Evolutionary conservation across 1,284 basidiomycete species (phyloP).

Genomic region (Irpex sp.): DNA sequence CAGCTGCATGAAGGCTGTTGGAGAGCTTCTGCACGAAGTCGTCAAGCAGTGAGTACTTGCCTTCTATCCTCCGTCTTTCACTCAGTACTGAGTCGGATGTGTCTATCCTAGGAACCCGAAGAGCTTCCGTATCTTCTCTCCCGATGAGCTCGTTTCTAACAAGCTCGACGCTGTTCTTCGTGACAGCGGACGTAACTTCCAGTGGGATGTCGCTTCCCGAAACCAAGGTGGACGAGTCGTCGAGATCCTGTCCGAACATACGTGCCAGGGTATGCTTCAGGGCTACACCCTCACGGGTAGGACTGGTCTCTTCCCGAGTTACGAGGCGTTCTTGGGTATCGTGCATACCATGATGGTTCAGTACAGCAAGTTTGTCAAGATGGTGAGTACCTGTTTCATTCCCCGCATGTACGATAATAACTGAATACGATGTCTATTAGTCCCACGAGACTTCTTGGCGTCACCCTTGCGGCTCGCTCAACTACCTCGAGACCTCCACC

Average conservation of each 20-base stretch:
- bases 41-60: slow-evolving; percentile 41
- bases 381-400: slow-evolving; percentile 31
- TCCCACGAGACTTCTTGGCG: slow-evolving; percentile 75
- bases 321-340: slow-evolving; percentile 84
- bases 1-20: slow-evolving; percentile 77
- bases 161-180: slow-evolving; percentile 79
- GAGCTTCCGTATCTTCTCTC: slow-evolving; percentile 85
- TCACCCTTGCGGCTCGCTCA: slow-evolving; percentile 66
- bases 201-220: slow-evolving; percentile 68
- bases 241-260: slow-evolving; percentile 87
- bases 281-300: slow-evolving; percentile 82
- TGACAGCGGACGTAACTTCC: slow-evolving; percentile 66
- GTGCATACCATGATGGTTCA: slow-evolving; percentile 78
- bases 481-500: slow-evolving; percentile 83
- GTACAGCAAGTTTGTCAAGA: slow-evolving; percentile 83
- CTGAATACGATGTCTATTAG: slow-evolving; percentile 10
- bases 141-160: slow-evolving; percentile 86
- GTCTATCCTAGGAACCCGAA: slow-evolving; percentile 51
- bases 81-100: not conserved
- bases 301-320: slow-evolving; percentile 81
- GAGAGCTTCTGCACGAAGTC: slow-evolving; percentile 52
- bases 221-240: slow-evolving; percentile 73
- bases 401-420: not conserved
- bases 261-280: slow-evolving; percentile 83
- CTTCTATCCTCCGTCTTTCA: not conserved